Base-by-base conservation (phyloP, 169 alveolate species). In the Eimeria necatrix region DNA sequence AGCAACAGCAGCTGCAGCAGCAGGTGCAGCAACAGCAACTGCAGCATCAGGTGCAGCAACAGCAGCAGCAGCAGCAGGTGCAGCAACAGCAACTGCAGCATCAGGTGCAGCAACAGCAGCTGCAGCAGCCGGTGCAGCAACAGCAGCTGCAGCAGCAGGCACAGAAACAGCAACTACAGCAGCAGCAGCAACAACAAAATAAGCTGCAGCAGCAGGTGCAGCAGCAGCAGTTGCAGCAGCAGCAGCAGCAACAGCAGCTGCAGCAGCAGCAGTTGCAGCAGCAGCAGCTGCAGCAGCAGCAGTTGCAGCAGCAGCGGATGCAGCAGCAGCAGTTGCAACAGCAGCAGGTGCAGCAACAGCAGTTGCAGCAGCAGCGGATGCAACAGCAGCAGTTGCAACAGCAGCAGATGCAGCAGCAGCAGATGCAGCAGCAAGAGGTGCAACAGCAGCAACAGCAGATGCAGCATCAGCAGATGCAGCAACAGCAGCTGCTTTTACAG, bases 351-450 rank as follows among this genome's bases (percentile, higher is more conserved):
- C 74, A 14, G 74, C 74, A 61, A 26, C 74, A 61, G 74, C 74
- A 14, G 26, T 61, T n/a, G 22, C 74, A 61, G 41, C 74, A 14
- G 41, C 18, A 61, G 24, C 24, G 41, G 10, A n/a, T 61, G 41
- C 18, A 18, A 14, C 74, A 6, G 9, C 74, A 20, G 18, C 74
- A 14, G 18, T 26, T 20, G n/a, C 74, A 14, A 26, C 74, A 14
- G 74, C 74, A 14, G 32, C 74, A 61, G 74, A n/a, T 20, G 74
- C 74, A 61, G 74, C 74, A 61, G 74, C 74, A 61, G 74, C 18
- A 56, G 68, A 16, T 56, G 68, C 18, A 56, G 68, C 12, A 10
- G 68, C 41, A 32, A 32, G 41, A 32, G 41, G 41, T 32, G 41
- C 41, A 32, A 32, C 3, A 32, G 41, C 41, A 32, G 41, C 41